phyloP scores from a whole-genome alignment of 345 rosid species.

The Arabidopsis thaliana region TAIR10.1 NC_003070.9:30016501-30017000 shows the following conservation, averaged over 20 bases:
- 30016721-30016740: slow-evolving; percentile 84
- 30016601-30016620: slow-evolving; percentile 10
- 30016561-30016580: slow-evolving; percentile 68
- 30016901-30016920: slow-evolving; percentile 25
- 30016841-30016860: slow-evolving; percentile 53
- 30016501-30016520: slow-evolving; percentile 62
- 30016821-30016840: slow-evolving; percentile 63
- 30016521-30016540: slow-evolving; percentile 57
- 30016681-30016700: slow-evolving; percentile 81
- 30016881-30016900: slow-evolving; percentile 8
- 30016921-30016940: slow-evolving; percentile 8
- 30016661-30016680: slow-evolving; percentile 83
- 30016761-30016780: slow-evolving; percentile 73
- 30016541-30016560: slow-evolving; percentile 83
- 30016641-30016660: slow-evolving; percentile 66
- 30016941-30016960: neutral
- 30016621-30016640: slow-evolving; percentile 43
- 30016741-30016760: slow-evolving; percentile 69
- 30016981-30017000: slow-evolving; percentile 23
- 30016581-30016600: neutral
- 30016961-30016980: neutral
- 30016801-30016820: slow-evolving; percentile 59
- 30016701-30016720: slow-evolving; percentile 76
- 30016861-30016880: slow-evolving; percentile 12
- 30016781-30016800: slow-evolving; percentile 67